Conservation (phyloP, 2,329 filamentous ascomycete species). For the Colletotrichum sp. region DNA sequence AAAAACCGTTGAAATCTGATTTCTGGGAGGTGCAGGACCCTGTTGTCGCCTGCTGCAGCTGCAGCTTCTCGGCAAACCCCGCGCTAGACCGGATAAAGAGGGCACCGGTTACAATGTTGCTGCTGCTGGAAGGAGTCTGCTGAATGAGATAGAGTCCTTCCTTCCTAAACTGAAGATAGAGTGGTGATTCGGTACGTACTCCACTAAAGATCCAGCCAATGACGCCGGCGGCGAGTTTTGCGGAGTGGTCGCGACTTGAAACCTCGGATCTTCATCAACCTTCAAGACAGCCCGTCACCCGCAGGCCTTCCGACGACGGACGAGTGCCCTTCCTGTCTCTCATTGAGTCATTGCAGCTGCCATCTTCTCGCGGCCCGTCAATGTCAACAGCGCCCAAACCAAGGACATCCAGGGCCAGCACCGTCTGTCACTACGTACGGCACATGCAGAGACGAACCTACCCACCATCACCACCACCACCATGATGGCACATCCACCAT, state of each 20-base stretch:
- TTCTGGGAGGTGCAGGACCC: neutral
- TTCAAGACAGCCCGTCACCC: neutral
- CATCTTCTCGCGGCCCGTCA: neutral
- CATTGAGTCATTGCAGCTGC: constrained; percentile 2
- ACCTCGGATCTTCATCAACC: constrained; percentile 12
- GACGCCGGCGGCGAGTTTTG: neutral
- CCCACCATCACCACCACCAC: neutral
- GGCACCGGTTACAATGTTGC: neutral
- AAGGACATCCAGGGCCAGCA: neutral
- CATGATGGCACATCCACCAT: neutral
- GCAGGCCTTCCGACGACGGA: constrained; percentile 1
- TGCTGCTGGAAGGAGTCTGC: neutral
- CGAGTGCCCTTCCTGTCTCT: neutral
- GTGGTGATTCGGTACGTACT: neutral
- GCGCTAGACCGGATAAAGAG: constrained; percentile 7
- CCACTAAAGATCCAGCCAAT: neutral
- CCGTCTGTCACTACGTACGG: neutral
- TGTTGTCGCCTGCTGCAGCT: neutral
- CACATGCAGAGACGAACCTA: neutral
- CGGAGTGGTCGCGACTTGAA: neutral
- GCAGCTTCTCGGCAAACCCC: neutral
- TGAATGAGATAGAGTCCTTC: neutral
- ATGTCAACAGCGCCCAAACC: neutral
- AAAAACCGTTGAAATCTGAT: neutral
- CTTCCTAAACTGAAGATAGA: neutral